Evolutionary conservation across 306 rosid species (phyloP).

Genomic region (Notholithocarpus densiflorus): DNA sequence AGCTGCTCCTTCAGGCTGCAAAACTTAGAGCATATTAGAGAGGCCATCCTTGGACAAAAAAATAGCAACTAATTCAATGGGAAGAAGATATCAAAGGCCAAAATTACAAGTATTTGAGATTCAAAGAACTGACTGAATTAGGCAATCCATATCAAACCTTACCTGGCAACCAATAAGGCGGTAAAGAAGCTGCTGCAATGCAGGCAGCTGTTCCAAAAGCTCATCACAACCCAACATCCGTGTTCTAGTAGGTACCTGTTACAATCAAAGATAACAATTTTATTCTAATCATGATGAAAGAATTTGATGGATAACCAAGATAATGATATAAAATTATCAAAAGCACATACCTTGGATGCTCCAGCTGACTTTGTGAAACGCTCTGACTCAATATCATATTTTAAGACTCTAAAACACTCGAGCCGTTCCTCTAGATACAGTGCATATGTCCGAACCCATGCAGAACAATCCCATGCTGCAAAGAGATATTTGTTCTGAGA

Average conservation of each 20-base stretch:
- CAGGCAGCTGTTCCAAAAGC: constrained; percentile 79
- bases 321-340: constrained; percentile 6
- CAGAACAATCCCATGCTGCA: constrained; percentile 99
- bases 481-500: constrained; percentile 25
- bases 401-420: constrained; percentile 71
- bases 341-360: constrained; percentile 44
- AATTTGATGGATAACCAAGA: not conserved
- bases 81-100: not conserved
- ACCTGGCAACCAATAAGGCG: constrained; percentile 83
- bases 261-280: constrained; percentile 20
- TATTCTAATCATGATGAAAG: constrained; percentile 9
- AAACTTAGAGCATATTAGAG: constrained; percentile 29
- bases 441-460: constrained; percentile 88
- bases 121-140: not conserved
- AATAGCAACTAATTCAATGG: not conserved
- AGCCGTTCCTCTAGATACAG: constrained; percentile 79
- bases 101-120: not conserved
- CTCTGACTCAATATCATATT: constrained; percentile 77
- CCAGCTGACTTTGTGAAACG: constrained; percentile 53
- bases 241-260: constrained; percentile 67
- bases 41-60: constrained; percentile 9
- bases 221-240: constrained; percentile 42
- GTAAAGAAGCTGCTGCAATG: constrained; percentile 85
- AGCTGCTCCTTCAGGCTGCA: constrained; percentile 95
- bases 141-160: constrained; percentile 9